A percentile compares a stretch with the other conserved stretches of the same genome.
These are phyloP conservation scores for Aspergillus haitiensis DNA, from an alignment of 495 filamentous ascomycete genomes.

Conservation along the genomic window DNA sequence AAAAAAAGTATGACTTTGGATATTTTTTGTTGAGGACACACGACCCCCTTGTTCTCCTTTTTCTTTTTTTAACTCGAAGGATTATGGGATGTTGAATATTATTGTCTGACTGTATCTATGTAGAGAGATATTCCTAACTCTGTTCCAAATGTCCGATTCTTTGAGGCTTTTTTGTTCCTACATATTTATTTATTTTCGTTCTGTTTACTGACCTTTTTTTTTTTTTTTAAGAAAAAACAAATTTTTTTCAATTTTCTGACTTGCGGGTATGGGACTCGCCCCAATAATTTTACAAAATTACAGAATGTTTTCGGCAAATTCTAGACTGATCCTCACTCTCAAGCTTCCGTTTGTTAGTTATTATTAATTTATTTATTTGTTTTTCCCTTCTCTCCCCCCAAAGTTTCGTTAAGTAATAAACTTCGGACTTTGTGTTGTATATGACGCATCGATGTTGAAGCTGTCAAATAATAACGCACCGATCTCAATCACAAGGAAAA, in stretches of 20 bases:
- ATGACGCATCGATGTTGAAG: not conserved
- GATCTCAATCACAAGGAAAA: too few relatives aligned
- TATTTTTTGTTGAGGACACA: not conserved
- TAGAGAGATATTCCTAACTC: too few relatives aligned
- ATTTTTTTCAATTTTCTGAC: too few relatives aligned
- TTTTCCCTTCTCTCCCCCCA: constrained; percentile 3
- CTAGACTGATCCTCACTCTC: not conserved
- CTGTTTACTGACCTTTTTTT: not conserved
- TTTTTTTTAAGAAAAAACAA: too few relatives aligned
- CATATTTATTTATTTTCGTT: not conserved
- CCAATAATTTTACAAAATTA: not conserved
- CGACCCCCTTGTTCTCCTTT: not conserved
- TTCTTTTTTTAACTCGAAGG: not conserved
- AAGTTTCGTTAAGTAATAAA: constrained; percentile 4
- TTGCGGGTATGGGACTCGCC: not conserved
- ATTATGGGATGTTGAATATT: not conserved
- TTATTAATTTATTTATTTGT: constrained; percentile 12
- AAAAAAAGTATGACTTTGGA: constrained; percentile 2
- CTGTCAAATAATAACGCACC: not conserved
- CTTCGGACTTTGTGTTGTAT: not conserved
- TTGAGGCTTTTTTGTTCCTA: not conserved
- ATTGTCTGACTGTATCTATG: too few relatives aligned
- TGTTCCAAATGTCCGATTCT: not conserved
- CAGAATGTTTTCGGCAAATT: constrained; percentile 6
- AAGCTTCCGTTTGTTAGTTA: constrained; percentile 5